Evolutionary conservation across 2,329 filamentous ascomycete species (phyloP), one percentile per base, ranked within the genome.

Genomic region (Fusarium sp.): DNA sequence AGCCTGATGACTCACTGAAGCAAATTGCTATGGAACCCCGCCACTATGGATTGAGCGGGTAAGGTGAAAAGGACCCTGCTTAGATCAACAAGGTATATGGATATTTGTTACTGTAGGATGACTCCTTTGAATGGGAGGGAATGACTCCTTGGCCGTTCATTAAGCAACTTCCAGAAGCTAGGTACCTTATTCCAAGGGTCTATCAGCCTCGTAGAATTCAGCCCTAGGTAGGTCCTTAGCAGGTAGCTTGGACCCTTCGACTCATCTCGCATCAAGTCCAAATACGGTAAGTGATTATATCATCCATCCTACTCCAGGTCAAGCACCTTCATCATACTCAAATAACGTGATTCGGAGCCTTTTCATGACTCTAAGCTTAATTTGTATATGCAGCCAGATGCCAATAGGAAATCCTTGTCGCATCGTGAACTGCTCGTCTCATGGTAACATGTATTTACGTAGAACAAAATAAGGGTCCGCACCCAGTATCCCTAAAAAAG

Each of bases 251-350:
- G 30, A 53, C 18, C 54, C 35, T 75, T 76, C 72, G 74, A 76
- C 75, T 76, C 75, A 76, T 76, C 44, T 50, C 58, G 62, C 60
- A 49, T 74, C 60, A 42, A 60, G 50, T 57, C 66, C 74, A 61
- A 69, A 75, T 67, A 47, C 52, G 70, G 74, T 46, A 76, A 69
- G 59, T 69, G 60, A 65, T 56, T 33, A 23, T 38, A 57, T 46
- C 33, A 40, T 60, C 40, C 33, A 44, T 60, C 50, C n/a, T 58
- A 13, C 32, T 42, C 32, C 12, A 37, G 38, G n/a, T 19, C 21
- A 57, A 32, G 16, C 44, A 49, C 25, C 44, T 30, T 53, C 21
- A 57, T 46, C 13, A 21, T 43, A 46, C 47, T 35, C 21, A 38
- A 19, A 40, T 21, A 25, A 59, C 40, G 47, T 50, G 19, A 58